A percentile compares a stretch with the other conserved stretches of the same genome.
These are phyloP conservation scores for Jatropha multifida DNA, from an alignment of 441 rosid genomes.

Conservation along the genomic window DNA sequence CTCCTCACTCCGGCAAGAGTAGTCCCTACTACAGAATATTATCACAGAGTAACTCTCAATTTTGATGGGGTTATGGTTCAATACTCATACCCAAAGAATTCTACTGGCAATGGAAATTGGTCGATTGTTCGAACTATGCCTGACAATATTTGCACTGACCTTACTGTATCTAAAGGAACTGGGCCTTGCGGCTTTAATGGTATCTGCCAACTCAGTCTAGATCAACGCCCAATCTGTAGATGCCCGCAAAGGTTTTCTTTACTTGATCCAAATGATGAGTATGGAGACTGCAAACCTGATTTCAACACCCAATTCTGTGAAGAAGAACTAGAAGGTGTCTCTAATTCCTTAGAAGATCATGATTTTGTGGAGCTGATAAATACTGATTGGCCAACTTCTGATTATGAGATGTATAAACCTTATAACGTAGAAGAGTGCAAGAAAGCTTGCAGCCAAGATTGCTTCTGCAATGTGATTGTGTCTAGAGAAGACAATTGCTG, in stretches of 20 bases:
- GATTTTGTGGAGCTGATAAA: neutral
- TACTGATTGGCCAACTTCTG: conserved; percentile 40
- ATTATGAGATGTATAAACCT: conserved; percentile 28
- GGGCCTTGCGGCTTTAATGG: conserved; percentile 48
- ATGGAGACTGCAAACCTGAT: conserved; percentile 27
- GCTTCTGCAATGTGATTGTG: conserved; percentile 42
- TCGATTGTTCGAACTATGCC: conserved; percentile 9
- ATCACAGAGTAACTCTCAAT: conserved; percentile 39
- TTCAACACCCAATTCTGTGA: conserved; percentile 29
- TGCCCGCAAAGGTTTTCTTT: conserved; percentile 34
- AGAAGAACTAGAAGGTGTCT: neutral
- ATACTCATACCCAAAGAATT: conserved; percentile 30
- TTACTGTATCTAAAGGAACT: neutral
- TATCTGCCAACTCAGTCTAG: conserved; percentile 22
- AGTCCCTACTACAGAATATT: conserved; percentile 18
- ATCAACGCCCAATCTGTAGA: conserved; percentile 28
- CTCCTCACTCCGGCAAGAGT: neutral
- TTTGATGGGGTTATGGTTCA: conserved; percentile 40
- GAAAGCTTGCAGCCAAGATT: conserved; percentile 43
- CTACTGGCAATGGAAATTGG: conserved; percentile 17
- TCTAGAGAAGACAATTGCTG: conserved; percentile 29
- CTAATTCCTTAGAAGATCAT: neutral
- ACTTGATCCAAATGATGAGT: conserved; percentile 22
- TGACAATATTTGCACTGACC: conserved; percentile 24
- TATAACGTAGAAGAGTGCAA: conserved; percentile 29